Base-by-base conservation (phyloP, 306 rosid species). In the Sesbania bispinosa region DNA sequence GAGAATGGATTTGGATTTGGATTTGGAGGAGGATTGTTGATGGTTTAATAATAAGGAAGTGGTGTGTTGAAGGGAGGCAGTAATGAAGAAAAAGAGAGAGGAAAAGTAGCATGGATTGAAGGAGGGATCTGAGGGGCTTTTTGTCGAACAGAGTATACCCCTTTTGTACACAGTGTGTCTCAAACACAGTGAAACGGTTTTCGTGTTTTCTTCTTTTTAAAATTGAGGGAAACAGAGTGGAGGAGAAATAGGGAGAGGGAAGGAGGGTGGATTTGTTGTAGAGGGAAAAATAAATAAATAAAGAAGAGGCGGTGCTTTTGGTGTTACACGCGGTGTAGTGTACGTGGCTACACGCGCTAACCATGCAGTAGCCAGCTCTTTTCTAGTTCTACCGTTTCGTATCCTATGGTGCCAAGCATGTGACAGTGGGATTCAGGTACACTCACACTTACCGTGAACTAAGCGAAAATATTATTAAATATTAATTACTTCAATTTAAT, bases 151-250 rank as follows among this genome's bases (percentile, higher is more conserved):
- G 30, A 15, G 54, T 14, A 7, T 42, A 51, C n/a, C n/a, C n/a
- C 32, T 70, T 57, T 29, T 54, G n/a, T n/a, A n/a, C n/a, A n/a
- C 41, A 6, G 51, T 14, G n/a, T 24, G 54, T 54, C 63, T 39
- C 55, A 13, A 20, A 7, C 41, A 53, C 46, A 36, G 57, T 9
- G 82, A 78, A 63, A 66, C 82, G 48, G 75, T 55, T 72, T 71
- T 9, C 0, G 27, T 0, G 10, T 10, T 24, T 5, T 14, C 0
- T 26, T 47, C 7, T 32, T 13, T 23, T 50, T 2, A 24, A 11
- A 26, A 8, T 21, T 64, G 18, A 9, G n/a, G n/a, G 41, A 0
- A 1, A 18, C 9, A 10, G 30, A 47, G 39, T 2, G 5, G 18
- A 2, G 29, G n/a, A n/a, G n/a, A n/a, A n/a, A n/a, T n/a, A n/a